Conservation (phyloP, 768 basidiomycete genomes). For the Boletus subparvulus region DNA sequence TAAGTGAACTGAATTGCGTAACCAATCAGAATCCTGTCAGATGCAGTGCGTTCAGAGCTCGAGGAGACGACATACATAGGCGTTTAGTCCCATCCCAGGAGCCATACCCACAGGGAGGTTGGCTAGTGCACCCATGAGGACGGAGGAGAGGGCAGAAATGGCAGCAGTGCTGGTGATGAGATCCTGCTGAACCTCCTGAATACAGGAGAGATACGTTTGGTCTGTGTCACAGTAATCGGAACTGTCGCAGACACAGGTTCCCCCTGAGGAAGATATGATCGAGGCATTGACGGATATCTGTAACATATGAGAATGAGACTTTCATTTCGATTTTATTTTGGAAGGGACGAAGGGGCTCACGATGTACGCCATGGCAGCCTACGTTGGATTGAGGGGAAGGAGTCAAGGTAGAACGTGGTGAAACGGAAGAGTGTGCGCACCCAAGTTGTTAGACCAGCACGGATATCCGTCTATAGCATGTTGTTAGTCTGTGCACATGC, state of each 20-base stretch:
- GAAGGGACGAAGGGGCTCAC: slow-evolving; percentile 38
- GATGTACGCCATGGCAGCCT: slow-evolving; percentile 86
- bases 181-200: slow-evolving; percentile 64
- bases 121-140: slow-evolving; percentile 81
- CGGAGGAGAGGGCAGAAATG: slow-evolving; percentile 68
- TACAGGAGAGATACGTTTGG: slow-evolving; percentile 53
- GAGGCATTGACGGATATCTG: slow-evolving; percentile 86
- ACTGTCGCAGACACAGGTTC: slow-evolving; percentile 74
- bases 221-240: slow-evolving; percentile 56
- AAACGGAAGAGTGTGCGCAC: slow-evolving; percentile 39
- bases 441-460: slow-evolving; percentile 81
- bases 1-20: slow-evolving; percentile 66
- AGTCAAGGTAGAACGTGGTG: slow-evolving; percentile 5
- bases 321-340: fast-evolving
- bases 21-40: not conserved
- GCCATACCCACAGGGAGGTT: slow-evolving; percentile 91
- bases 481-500: slow-evolving; percentile 6
- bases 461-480: slow-evolving; percentile 61
- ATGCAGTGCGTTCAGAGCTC: not conserved
- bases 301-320: not conserved
- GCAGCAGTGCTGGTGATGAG: slow-evolving; percentile 83
- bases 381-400: not conserved
- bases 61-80: slow-evolving; percentile 55
- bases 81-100: slow-evolving; percentile 81
- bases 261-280: slow-evolving; percentile 74